phyloP scores from a whole-genome alignment of 1,284 basidiomycete species.

The Coniophora puteana region DNA sequence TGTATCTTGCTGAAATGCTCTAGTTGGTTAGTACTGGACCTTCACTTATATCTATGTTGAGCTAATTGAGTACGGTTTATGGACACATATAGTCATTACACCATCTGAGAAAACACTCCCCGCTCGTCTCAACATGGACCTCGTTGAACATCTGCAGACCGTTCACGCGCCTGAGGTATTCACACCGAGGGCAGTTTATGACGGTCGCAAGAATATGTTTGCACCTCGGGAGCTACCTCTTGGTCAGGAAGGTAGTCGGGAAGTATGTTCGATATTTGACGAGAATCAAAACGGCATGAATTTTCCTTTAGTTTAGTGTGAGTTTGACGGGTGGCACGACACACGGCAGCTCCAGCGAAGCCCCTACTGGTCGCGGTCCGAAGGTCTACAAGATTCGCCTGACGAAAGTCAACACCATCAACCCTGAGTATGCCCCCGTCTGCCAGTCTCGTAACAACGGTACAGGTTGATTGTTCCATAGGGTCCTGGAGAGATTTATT shows the following conservation, averaged over 20 bases:
- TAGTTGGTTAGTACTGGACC: constrained; percentile 51
- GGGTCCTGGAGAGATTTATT: constrained; percentile 63
- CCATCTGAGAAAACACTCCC: constrained; percentile 66
- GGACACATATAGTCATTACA: constrained; percentile 45
- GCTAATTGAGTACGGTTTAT: constrained; percentile 11
- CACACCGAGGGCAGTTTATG: constrained; percentile 64
- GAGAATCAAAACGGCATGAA: constrained; percentile 1
- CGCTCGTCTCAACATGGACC: constrained; percentile 59
- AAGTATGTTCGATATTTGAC: constrained; percentile 31
- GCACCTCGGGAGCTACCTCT: constrained; percentile 53
- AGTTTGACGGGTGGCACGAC: constrained; percentile 38
- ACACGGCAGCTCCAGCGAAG: constrained; percentile 29
- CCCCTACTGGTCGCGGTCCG: constrained; percentile 37
- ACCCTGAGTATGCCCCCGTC: constrained; percentile 54
- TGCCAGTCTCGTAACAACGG: constrained; percentile 3
- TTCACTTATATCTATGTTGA: constrained; percentile 1
- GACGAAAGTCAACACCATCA: constrained; percentile 68
- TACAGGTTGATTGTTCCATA: constrained; percentile 22
- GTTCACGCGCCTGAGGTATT: constrained; percentile 55
- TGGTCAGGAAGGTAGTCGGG: constrained; percentile 40
- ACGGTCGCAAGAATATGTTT: constrained; percentile 77
- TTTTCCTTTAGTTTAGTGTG: constrained; percentile 53
- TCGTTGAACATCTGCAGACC: constrained; percentile 59
- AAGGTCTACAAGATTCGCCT: constrained; percentile 62
- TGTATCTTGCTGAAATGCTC: constrained; percentile 4